Evolutionary conservation across 2,329 filamentous ascomycete species (phyloP).

Genomic region (Pseudocercospora eumusae): DNA sequence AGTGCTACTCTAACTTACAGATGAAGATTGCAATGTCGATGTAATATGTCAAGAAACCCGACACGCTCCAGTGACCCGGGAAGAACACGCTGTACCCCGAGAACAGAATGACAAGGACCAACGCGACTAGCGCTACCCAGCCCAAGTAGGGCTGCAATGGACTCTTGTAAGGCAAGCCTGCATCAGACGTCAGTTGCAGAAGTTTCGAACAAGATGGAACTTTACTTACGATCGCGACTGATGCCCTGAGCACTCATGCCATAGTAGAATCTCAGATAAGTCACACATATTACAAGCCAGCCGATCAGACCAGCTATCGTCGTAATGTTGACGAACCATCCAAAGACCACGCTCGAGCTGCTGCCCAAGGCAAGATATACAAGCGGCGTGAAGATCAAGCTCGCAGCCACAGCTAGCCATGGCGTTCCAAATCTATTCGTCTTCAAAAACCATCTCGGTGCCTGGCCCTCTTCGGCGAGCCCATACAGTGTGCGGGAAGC

Average conservation of each 20-base stretch:
- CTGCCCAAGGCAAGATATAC: constrained; percentile 23
- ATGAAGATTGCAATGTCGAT: constrained; percentile 27
- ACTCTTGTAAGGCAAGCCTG: constrained; percentile 43
- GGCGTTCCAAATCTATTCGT: constrained; percentile 25
- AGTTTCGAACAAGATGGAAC: too few relatives aligned
- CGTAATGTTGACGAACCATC: constrained; percentile 28
- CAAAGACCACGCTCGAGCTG: constrained; percentile 24
- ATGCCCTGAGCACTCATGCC: constrained; percentile 20
- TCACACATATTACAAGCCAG: constrained; percentile 25
- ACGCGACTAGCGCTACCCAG: constrained; percentile 57
- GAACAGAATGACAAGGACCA: constrained; percentile 64
- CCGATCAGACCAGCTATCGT: constrained; percentile 24
- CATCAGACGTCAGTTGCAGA: neutral
- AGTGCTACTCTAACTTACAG: neutral
- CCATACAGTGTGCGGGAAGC: constrained; percentile 53
- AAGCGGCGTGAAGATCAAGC: constrained; percentile 24
- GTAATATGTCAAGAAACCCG: constrained; percentile 25
- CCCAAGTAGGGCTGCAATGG: constrained; percentile 56
- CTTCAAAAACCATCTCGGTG: constrained; percentile 53
- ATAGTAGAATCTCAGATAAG: constrained; percentile 24
- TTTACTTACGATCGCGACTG: constrained; percentile 16
- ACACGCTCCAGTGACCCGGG: constrained; percentile 40
- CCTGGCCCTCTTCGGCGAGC: constrained; percentile 52
- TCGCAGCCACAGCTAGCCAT: constrained; percentile 19
- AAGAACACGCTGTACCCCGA: constrained; percentile 64